phyloP scores from a whole-genome alignment of 495 filamentous ascomycete genomes.

The Hyaloscypha hepaticicola region DNA sequence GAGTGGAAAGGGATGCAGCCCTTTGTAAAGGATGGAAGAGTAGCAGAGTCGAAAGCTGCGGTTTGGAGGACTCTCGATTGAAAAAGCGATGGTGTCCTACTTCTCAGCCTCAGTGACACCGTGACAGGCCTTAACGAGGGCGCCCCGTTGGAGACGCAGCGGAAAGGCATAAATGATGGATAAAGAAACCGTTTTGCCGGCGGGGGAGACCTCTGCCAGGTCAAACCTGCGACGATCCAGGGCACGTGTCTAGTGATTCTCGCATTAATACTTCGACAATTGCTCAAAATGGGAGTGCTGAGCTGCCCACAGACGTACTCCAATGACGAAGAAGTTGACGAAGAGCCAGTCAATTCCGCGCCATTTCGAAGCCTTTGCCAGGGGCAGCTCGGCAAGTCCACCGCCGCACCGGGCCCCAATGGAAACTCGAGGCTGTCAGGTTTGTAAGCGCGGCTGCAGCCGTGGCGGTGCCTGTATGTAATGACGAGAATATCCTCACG shows the following conservation, averaged over 20 bases:
- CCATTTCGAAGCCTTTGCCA: conserved; percentile 14
- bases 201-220: conserved; percentile 17
- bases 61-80: conserved; percentile 31
- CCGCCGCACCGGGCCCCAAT: no score
- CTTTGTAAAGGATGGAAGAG: conserved; percentile 13
- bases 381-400: no score
- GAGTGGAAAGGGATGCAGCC: conserved; percentile 14
- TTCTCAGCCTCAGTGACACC: conserved; percentile 20
- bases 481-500: conserved; percentile 20
- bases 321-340: conserved; percentile 12
- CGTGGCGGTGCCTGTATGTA: conserved; percentile 7
- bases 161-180: conserved; percentile 24
- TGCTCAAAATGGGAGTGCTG: neutral
- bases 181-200: neutral
- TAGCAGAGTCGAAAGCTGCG: conserved; percentile 13
- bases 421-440: no score
- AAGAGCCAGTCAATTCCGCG: neutral
- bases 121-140: conserved; percentile 27
- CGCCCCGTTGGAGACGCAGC: conserved; percentile 23
- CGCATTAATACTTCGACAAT: conserved; percentile 15
- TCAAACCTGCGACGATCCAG: conserved; percentile 17
- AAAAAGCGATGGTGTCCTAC: conserved; percentile 42
- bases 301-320: conserved; percentile 13
- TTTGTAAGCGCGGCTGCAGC: no score
- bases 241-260: conserved; percentile 13